phyloP scores from a whole-genome alignment of 148 eudicot species.

The Euryodendron excelsum region DNA sequence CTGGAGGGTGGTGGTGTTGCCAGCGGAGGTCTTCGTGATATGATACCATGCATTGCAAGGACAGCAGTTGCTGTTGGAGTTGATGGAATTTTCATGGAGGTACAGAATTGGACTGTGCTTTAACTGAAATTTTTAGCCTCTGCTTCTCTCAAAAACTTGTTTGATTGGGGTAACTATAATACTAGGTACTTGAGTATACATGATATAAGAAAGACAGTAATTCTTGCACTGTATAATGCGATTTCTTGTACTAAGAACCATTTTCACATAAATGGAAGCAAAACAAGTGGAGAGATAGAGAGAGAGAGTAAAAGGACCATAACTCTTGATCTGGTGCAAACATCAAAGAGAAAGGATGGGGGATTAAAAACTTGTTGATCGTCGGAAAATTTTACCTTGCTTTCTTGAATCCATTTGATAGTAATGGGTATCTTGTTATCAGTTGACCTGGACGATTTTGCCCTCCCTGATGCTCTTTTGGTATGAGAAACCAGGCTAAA shows the following conservation, averaged over 20 bases:
- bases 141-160: no score
- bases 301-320: no score
- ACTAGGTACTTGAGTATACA: neutral
- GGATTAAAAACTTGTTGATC: neutral
- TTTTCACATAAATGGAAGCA: slow-evolving; percentile 5
- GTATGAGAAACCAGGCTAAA: neutral
- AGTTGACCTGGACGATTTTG: neutral
- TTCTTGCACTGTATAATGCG: neutral
- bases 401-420: no score
- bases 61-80: slow-evolving; percentile 97
- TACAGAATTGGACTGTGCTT: slow-evolving; percentile 10
- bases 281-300: neutral
- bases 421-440: neutral
- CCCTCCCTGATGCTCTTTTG: neutral
- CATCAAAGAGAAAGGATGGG: neutral
- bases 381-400: neutral
- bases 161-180: no score
- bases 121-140: neutral
- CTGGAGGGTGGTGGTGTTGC: slow-evolving; percentile 96
- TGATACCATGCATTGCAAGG: slow-evolving; percentile 95
- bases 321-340: neutral
- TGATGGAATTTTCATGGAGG: slow-evolving; percentile 98
- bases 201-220: neutral
- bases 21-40: slow-evolving; percentile 85
- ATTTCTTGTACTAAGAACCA: slow-evolving; percentile 2